phyloP scores from a whole-genome alignment of 495 filamentous ascomycete species.

The Rusavskia elegans region DNA sequence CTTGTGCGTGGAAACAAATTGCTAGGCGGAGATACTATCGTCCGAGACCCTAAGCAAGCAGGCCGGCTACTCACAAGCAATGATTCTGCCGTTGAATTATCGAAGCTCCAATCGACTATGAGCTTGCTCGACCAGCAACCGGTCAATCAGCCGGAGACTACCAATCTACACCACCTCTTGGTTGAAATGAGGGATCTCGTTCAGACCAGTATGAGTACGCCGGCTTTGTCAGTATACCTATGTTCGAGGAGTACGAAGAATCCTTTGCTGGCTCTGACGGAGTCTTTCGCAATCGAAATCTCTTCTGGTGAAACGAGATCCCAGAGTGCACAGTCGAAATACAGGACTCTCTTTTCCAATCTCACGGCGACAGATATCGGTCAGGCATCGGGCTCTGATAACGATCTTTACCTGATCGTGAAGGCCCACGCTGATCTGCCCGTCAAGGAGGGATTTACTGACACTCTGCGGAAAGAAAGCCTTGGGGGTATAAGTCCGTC shows the following conservation, averaged over 20 bases:
- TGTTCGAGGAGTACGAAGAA: constrained; percentile 50
- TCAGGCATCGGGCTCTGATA: constrained; percentile 47
- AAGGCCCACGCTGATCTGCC: constrained; percentile 54
- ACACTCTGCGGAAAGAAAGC: constrained; percentile 17
- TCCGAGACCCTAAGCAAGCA: constrained; percentile 68
- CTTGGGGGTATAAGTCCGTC: constrained; percentile 24
- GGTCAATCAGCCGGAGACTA: constrained; percentile 43
- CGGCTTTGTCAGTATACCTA: constrained; percentile 66
- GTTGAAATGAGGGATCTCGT: constrained; percentile 69
- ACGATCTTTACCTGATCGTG: constrained; percentile 69
- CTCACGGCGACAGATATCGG: constrained; percentile 70
- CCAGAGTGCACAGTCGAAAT: constrained; percentile 30
- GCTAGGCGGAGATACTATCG: constrained; percentile 80
- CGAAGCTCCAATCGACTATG: constrained; percentile 87
- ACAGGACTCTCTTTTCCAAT: constrained; percentile 80
- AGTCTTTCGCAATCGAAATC: constrained; percentile 70
- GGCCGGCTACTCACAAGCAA: constrained; percentile 79
- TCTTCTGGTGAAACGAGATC: constrained; percentile 49
- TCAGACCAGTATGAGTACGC: constrained; percentile 51
- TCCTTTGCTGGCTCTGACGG: constrained; percentile 51
- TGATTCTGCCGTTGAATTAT: constrained; percentile 84
- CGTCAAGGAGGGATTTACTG: constrained; percentile 17
- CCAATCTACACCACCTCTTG: constrained; percentile 69
- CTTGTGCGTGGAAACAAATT: constrained; percentile 87
- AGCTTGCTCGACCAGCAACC: constrained; percentile 76